These are phyloP conservation scores for Obelidium mucronatum DNA, from an alignment of 192 early-diverging fungal species.

Conservation along the genomic window DNA sequence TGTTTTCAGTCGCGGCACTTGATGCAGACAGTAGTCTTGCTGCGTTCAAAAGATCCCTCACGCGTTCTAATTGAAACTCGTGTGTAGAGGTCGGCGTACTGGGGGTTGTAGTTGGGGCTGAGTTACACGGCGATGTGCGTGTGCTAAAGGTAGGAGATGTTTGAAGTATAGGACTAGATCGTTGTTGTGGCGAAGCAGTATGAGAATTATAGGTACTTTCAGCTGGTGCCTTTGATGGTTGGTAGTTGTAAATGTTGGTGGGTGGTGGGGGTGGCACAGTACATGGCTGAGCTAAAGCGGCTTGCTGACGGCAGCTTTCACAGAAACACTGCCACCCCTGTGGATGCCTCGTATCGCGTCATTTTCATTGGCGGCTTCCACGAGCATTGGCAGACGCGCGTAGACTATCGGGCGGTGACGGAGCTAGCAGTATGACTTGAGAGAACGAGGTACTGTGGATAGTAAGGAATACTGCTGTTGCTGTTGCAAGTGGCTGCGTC, in stretches of 20 bases:
- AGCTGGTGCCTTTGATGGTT: neutral
- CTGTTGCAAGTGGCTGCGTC: neutral
- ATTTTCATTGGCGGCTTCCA: neutral
- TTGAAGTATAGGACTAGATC: neutral
- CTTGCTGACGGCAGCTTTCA: neutral
- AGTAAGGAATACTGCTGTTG: neutral
- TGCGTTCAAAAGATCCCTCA: neutral
- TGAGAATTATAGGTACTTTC: neutral
- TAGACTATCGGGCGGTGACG: neutral
- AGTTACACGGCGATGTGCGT: neutral
- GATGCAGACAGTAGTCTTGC: neutral
- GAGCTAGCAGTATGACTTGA: too few species aligned
- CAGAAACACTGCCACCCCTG: too few species aligned
- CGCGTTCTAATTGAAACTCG: conserved; percentile 4
- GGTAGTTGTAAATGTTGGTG: neutral
- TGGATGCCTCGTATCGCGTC: too few species aligned
- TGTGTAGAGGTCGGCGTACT: neutral
- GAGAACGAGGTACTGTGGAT: neutral
- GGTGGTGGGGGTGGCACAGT: neutral
- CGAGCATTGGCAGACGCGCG: neutral
- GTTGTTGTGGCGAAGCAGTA: neutral
- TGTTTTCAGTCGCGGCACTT: neutral
- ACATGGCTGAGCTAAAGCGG: neutral
- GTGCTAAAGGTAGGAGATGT: neutral
- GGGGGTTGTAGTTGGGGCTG: neutral